Percentiles rank a stretch among this genome's conserved stretches.
phyloP scores from a whole-genome alignment of 345 rosid genomes.

The Turritis glabra region DNA sequence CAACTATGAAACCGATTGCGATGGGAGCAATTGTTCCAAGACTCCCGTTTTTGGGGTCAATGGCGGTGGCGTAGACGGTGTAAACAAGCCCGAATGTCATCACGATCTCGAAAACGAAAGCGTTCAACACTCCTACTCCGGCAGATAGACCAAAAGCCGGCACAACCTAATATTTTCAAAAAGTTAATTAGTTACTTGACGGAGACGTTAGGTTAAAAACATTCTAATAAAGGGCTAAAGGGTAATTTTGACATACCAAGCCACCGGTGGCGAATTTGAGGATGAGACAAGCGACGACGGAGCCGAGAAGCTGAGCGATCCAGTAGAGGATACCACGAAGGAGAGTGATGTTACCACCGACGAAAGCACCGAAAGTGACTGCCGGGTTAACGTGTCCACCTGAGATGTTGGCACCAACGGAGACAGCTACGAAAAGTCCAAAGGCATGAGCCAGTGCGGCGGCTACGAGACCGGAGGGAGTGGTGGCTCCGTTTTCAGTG shows the following conservation, averaged over 20 bases:
- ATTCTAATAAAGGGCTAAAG: neutral
- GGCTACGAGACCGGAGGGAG: slow-evolving; percentile 80
- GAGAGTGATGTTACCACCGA: slow-evolving; percentile 86
- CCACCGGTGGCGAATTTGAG: slow-evolving; percentile 77
- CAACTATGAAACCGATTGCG: slow-evolving; percentile 90
- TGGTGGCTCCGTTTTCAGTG: slow-evolving; percentile 63
- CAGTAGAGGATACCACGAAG: slow-evolving; percentile 86
- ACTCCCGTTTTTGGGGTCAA: slow-evolving; percentile 81
- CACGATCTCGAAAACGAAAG: slow-evolving; percentile 84
- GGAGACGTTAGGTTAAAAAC: slow-evolving; percentile 15
- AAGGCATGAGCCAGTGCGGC: slow-evolving; percentile 82
- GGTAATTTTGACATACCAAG: slow-evolving; percentile 48
- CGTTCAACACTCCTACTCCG: slow-evolving; percentile 75
- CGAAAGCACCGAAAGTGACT: slow-evolving; percentile 83
- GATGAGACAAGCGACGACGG: slow-evolving; percentile 76
- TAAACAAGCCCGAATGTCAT: slow-evolving; percentile 93
- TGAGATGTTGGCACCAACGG: slow-evolving; percentile 83
- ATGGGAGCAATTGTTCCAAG: slow-evolving; percentile 74
- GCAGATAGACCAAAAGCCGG: slow-evolving; percentile 71
- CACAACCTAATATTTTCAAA: slow-evolving; percentile 39
- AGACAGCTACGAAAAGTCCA: slow-evolving; percentile 74
- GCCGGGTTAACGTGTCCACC: slow-evolving; percentile 97
- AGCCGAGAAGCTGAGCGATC: slow-evolving; percentile 90
- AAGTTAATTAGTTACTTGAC: slow-evolving; percentile 14
- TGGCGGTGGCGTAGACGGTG: slow-evolving; percentile 90